These are phyloP conservation scores for Ogataea naganishii DNA, from an alignment of 805 yeast species.

Conservation along the genomic window DNA sequence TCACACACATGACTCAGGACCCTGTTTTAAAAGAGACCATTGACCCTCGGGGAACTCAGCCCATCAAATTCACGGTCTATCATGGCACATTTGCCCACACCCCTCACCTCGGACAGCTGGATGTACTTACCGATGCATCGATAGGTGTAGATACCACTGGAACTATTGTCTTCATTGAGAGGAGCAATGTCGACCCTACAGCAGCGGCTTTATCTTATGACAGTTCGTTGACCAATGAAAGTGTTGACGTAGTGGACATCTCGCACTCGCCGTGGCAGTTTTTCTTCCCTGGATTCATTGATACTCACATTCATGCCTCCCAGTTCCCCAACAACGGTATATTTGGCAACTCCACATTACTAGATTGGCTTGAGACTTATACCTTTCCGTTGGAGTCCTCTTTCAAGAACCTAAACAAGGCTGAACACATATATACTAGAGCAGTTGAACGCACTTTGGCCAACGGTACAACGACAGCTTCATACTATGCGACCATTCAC, in stretches of 20 bases:
- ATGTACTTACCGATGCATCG: constrained; percentile 42
- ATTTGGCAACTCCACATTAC: constrained; percentile 68
- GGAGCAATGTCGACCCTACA: not conserved
- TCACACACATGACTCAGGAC: too few species aligned
- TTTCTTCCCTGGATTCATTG: constrained; percentile 69
- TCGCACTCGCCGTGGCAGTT: constrained; percentile 34
- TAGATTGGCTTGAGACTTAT: constrained; percentile 79
- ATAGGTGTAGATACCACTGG: constrained; percentile 54
- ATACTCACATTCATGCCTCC: constrained; percentile 72
- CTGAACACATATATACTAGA: constrained; percentile 50
- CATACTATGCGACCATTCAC: constrained; percentile 81
- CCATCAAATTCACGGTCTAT: constrained; percentile 30
- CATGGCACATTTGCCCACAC: constrained; percentile 64
- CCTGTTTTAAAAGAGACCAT: constrained; percentile 1
- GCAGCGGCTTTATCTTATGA: constrained; percentile 4
- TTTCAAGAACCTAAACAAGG: constrained; percentile 40
- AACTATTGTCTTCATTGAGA: constrained; percentile 26
- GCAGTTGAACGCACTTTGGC: constrained; percentile 56
- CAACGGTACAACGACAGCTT: constrained; percentile 82
- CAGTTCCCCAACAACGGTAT: constrained; percentile 71
- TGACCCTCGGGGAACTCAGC: constrained; percentile 1
- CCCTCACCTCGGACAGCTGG: constrained; percentile 44
- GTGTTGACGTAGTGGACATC: constrained; percentile 19
- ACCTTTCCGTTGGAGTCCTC: constrained; percentile 80
- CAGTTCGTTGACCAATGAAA: constrained; percentile 15